Percentiles rank a stretch among this genome's conserved stretches.
Conservation (phyloP, 495 filamentous ascomycete species). For the Neurospora sp. region DNA sequence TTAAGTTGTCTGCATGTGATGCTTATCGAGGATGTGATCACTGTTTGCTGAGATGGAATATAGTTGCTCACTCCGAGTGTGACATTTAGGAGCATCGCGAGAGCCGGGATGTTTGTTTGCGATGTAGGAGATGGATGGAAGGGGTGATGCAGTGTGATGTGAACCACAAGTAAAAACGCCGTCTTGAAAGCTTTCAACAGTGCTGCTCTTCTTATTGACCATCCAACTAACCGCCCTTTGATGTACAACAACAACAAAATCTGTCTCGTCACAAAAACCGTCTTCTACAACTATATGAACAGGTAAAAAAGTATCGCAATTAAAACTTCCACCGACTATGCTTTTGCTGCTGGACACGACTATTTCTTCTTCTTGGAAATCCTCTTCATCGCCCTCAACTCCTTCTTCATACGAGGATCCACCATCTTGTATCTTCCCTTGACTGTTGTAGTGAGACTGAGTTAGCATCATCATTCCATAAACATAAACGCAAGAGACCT, state of each 20-base stretch:
- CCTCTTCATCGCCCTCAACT: conserved; percentile 85
- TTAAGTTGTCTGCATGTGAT: no score
- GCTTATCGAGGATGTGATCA: no score
- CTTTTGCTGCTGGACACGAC: not conserved
- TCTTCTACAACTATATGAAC: not conserved
- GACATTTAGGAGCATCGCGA: not conserved
- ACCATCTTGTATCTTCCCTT: conserved; percentile 99
- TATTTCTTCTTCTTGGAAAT: conserved; percentile 34
- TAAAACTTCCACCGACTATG: not conserved
- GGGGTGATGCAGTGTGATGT: not conserved
- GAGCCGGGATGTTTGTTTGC: not conserved
- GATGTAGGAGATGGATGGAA: not conserved
- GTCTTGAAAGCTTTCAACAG: not conserved
- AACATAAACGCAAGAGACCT: not conserved
- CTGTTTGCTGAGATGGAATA: no score
- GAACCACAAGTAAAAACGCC: not conserved
- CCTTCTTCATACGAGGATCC: conserved; percentile 95
- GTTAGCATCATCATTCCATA: not conserved
- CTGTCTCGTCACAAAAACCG: not conserved
- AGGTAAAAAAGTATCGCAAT: not conserved
- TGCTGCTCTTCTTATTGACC: not conserved
- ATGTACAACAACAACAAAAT: not conserved
- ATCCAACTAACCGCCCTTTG: not conserved
- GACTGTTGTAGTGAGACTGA: conserved; percentile 30
- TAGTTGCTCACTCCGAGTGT: no score